Percentiles rank a stretch among this genome's conserved stretches.
phyloP scores from a whole-genome alignment of 2,329 filamentous ascomycete genomes.

The Fusarium papillatum region DNA sequence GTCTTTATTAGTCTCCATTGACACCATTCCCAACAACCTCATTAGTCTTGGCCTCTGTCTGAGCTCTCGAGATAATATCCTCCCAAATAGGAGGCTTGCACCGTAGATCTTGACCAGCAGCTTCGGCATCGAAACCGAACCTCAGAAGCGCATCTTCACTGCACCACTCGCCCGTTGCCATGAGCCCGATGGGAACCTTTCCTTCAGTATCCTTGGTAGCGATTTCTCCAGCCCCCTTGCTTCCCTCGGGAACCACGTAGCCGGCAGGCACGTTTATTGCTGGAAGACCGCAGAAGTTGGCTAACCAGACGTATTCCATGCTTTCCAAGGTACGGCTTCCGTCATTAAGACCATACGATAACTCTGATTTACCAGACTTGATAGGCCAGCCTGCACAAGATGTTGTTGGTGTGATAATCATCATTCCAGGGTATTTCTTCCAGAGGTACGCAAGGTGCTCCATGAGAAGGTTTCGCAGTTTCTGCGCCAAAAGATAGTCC shows the following conservation, averaged over 20 bases:
- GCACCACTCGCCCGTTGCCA: conserved; percentile 69
- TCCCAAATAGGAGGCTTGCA: conserved; percentile 36
- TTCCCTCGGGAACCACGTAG: conserved; percentile 55
- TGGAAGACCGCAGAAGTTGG: conserved; percentile 64
- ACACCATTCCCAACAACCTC: neutral
- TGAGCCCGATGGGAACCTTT: conserved; percentile 65
- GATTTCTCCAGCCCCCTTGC: conserved; percentile 46
- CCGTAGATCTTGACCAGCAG: conserved; percentile 44
- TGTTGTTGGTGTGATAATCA: conserved; percentile 80
- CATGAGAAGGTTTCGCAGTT: conserved; percentile 78
- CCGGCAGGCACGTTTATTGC: conserved; percentile 61
- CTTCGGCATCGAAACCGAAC: conserved; percentile 63
- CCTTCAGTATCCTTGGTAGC: conserved; percentile 50
- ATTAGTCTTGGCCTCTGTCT: conserved; percentile 9
- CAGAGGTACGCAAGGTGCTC: conserved; percentile 78
- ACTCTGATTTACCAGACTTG: conserved; percentile 48
- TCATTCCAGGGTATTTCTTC: conserved; percentile 73
- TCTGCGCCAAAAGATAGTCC: conserved; percentile 79
- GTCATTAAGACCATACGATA: conserved; percentile 58
- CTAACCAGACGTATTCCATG: conserved; percentile 66
- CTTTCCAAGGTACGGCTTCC: conserved; percentile 60
- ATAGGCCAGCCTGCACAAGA: conserved; percentile 61
- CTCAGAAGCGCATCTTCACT: conserved; percentile 62
- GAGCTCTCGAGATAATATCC: conserved; percentile 27
- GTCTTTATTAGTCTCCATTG: neutral